Evolutionary conservation across 192 early-diverging fungal species (phyloP), one percentile per base, ranked within the genome.

Genomic region (Podila minutissima): DNA sequence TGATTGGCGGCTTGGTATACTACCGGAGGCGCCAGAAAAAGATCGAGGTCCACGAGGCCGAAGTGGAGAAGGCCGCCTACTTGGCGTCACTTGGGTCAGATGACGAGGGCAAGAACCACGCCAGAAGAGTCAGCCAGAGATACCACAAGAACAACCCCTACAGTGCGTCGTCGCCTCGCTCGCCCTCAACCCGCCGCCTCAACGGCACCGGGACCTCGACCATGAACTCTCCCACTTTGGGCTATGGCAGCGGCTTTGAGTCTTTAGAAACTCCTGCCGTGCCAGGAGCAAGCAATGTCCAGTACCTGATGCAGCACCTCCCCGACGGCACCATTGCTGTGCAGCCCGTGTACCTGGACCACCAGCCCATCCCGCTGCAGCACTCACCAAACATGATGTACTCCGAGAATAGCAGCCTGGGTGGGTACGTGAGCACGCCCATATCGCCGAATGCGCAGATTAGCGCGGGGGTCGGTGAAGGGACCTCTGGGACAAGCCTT

Each of bases 281-380:
- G 46, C 35, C 35, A 10, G 28, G 48, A 26, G 26, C 66, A 5
- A 55, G 66, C 10, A 63, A 57, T 5, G 65, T 73, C 15, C 77
- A 81, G 49, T 81, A 81, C 28, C 53, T 81, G 55, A 81, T 81
- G 77, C 77, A 81, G 26, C 77, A 81, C 12, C 58, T 81, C 8
- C 77, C 77, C 0, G 77, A 81, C 62, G 77, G 77, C 0, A 81
- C 66, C 6, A 81, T 81, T 46, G 77, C 77, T 38, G 77, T 81
- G 24, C 77, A 81, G 41, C 77, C 77, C 1, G 71, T 81, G 5
- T 81, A 81, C 33, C 62, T 81, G 37, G 65, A 69, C 57, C 77
- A 81, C 49, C 70, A 63, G 62, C 33, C 71, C 11, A 26, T 69
- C 2, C 31, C n/a, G 8, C 55, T 76, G 8, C 67, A 76, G 13